Base-by-base conservation (phyloP, 768 basidiomycete genomes). In the Leucosporidium yakuticum region DNA sequence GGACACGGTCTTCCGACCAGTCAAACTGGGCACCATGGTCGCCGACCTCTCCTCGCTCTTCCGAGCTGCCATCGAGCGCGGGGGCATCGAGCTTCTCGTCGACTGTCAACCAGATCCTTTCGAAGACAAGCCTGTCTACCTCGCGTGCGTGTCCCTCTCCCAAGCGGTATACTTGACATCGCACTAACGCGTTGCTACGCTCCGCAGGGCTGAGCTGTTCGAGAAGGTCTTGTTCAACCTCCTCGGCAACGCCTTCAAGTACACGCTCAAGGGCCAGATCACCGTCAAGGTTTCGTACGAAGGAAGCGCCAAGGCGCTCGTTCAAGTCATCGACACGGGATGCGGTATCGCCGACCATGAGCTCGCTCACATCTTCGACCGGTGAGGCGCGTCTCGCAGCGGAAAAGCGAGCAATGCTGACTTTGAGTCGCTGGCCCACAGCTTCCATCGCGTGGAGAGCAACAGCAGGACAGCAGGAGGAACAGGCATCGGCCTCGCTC, bases 311-410 rank as follows among this genome's bases (percentile, higher is more conserved):
- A 63, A 70, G 25, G 65, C 62, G 0, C 64, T 69, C 19, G 31
- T 74, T 1, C 11, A 50, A 1, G 65, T 74, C 8, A 19, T 15
- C 8, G 73, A 74, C 44, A 71, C 73, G 1, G 72, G 72, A n/a
- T 64, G 67, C 54, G 73, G 73, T 0, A 71, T 74, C 19, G 68
- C 73, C 1, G 32, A 54, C 29, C 36, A 44, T 7, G 65, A 69
- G 57, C 68, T 74, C 11, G 59, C 60, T 48, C 58, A 67, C 23
- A 71, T 74, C 47, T 74, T 74, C 32, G 70, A 70, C 20, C 64
- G 73, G 57, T 44, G 21, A n/a, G 57, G 21, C 9, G 23, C 55
- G n/a, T 59, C 14, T 29, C 21, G 17, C 9, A 9, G 11, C 19
- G 2, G 12, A 1, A 4, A 19, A 2, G 36, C 44, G n/a, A 20